Conservation (phyloP, 176 grass and related monocot genomes). For the Oryza brachyantha region DNA sequence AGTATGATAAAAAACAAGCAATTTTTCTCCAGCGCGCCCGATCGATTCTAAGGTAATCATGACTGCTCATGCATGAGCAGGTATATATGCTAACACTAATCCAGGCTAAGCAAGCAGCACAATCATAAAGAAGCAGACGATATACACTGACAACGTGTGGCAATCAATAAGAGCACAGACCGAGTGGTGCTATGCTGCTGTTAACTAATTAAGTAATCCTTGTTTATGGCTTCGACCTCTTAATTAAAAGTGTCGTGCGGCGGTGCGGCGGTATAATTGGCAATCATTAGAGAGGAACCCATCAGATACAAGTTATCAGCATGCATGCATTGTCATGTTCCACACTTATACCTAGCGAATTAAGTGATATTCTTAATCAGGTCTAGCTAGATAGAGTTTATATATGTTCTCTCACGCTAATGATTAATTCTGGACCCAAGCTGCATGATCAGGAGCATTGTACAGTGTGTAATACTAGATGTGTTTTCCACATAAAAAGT, state of each 20-base stretch:
- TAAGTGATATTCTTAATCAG: constrained; percentile 35
- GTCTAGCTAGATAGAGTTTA: constrained; percentile 17
- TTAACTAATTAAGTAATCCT: constrained; percentile 37
- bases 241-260: constrained; percentile 52
- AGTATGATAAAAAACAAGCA: not conserved
- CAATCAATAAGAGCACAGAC: constrained; percentile 24
- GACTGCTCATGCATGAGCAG: constrained; percentile 24
- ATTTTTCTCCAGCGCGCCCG: not conserved
- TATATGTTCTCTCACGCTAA: constrained; percentile 37
- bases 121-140: constrained; percentile 34
- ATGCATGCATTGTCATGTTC: constrained; percentile 40
- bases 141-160: constrained; percentile 30
- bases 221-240: constrained; percentile 40
- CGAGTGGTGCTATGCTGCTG: constrained; percentile 12
- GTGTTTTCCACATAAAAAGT: not conserved
- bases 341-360: constrained; percentile 25
- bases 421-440: constrained; percentile 42
- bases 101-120: constrained; percentile 34
- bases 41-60: constrained; percentile 42
- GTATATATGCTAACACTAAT: constrained; percentile 29
- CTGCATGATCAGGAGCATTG: not conserved
- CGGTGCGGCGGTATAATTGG: constrained; percentile 37
- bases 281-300: constrained; percentile 47
- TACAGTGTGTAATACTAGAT: not conserved
- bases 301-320: constrained; percentile 28